Conservation (phyloP, 2,329 filamentous ascomycete genomes). For the Botrytis deweyae region DNA sequence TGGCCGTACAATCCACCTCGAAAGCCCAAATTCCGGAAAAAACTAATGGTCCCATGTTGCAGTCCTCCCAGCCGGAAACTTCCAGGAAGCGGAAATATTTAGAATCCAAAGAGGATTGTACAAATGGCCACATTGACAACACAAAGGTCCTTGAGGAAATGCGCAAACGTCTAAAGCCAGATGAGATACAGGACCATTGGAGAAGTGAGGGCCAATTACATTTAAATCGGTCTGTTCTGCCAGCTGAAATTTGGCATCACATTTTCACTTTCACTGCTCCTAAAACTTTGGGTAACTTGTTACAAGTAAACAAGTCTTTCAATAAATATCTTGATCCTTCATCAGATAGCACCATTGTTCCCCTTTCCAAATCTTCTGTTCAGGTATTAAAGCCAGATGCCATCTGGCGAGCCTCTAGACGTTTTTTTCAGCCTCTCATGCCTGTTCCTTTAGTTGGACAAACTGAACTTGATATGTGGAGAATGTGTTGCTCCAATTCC, state of each 20-base stretch:
- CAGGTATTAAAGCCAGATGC: conserved; percentile 55
- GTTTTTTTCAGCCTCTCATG: conserved; percentile 63
- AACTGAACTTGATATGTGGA: conserved; percentile 76
- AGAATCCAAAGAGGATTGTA: conserved; percentile 21
- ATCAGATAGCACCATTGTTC: conserved; percentile 41
- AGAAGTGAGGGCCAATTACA: conserved; percentile 28
- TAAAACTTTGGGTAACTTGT: conserved; percentile 60
- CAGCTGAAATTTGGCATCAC: conserved; percentile 67
- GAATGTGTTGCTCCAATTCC: conserved; percentile 57
- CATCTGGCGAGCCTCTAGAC: conserved; percentile 71
- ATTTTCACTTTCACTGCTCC: conserved; percentile 68
- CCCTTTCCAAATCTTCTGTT: conserved; percentile 40
- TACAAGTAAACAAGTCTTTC: conserved; percentile 67
- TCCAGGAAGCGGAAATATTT: conserved; percentile 36
- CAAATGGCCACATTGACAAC: conserved; percentile 28
- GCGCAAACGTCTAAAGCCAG: conserved; percentile 36
- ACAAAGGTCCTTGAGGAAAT: conserved; percentile 23
- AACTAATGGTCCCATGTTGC: conserved; percentile 5
- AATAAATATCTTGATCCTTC: conserved; percentile 56
- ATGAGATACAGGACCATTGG: conserved; percentile 27
- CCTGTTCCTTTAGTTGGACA: conserved; percentile 64
- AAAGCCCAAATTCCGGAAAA: conserved; percentile 15
- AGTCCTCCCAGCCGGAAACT: conserved; percentile 18
- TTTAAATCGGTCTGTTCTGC: conserved; percentile 44
- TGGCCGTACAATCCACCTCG: conserved; percentile 20